These are phyloP conservation scores for Arthrobotrys sinensis DNA, from an alignment of 2,329 filamentous ascomycete genomes.

Conservation along the genomic window DNA sequence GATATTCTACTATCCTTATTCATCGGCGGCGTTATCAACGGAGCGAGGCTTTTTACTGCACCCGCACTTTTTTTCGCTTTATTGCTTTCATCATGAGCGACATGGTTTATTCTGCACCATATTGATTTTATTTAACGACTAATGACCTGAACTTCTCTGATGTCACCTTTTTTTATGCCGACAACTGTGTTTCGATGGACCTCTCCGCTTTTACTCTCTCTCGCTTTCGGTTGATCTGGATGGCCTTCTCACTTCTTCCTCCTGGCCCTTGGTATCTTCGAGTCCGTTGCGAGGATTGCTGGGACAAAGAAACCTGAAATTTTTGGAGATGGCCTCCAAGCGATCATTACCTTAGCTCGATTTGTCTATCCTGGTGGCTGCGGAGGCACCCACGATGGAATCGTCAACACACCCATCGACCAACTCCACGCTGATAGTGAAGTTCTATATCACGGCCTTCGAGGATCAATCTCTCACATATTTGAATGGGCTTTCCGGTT, in stretches of 20 bases:
- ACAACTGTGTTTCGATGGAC: constrained; percentile 19
- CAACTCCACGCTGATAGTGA: too few relatives aligned
- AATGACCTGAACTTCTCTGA: constrained; percentile 42
- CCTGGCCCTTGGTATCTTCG: too few relatives aligned
- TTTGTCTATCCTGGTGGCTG: too few relatives aligned
- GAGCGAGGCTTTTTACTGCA: constrained; percentile 50
- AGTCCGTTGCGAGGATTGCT: too few relatives aligned
- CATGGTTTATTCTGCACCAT: constrained; percentile 17
- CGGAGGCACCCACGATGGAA: too few relatives aligned
- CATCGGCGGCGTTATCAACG: constrained; percentile 52
- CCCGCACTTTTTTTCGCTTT: constrained; percentile 28
- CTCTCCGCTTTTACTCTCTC: constrained; percentile 9
- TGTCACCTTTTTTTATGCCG: constrained; percentile 32
- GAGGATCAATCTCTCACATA: too few relatives aligned
- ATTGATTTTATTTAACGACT: constrained; percentile 49
- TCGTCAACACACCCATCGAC: too few relatives aligned
- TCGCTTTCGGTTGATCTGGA: neutral
- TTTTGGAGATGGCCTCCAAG: too few relatives aligned
- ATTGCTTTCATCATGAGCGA: constrained; percentile 36
- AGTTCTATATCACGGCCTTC: too few relatives aligned
- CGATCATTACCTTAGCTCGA: too few relatives aligned
- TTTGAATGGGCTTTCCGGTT: neutral
- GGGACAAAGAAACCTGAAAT: too few relatives aligned
- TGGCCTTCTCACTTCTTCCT: neutral
- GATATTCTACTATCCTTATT: constrained; percentile 29